Conservation (phyloP, 1,284 basidiomycete genomes). For the Neotropicomus parvogracilis region DNA sequence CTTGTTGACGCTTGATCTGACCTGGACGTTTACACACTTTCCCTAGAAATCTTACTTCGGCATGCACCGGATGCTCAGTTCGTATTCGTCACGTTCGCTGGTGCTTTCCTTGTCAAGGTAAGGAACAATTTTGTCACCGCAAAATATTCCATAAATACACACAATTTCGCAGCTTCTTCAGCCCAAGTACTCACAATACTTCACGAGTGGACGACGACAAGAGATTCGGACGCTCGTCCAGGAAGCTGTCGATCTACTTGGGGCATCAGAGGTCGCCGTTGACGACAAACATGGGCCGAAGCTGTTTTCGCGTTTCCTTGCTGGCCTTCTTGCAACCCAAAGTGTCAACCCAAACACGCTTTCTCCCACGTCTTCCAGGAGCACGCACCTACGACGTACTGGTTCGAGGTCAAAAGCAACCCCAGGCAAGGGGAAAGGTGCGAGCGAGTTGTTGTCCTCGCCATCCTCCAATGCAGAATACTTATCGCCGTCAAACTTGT, state of each 20-base stretch:
- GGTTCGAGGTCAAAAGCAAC: conserved; percentile 15
- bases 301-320: conserved; percentile 71
- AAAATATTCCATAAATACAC: background rate
- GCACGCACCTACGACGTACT: conserved; percentile 5
- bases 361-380: conserved; percentile 23
- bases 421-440: conserved; percentile 13
- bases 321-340: conserved; percentile 59
- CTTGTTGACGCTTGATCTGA: background rate
- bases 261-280: conserved; percentile 61
- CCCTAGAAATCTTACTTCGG: conserved; percentile 54
- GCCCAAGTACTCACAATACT: conserved; percentile 62
- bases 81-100: conserved; percentile 82
- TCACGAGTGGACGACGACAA: conserved; percentile 52
- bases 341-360: conserved; percentile 43
- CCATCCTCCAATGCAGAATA: conserved; percentile 9
- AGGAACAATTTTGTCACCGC: conserved; percentile 3
- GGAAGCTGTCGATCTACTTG: conserved; percentile 60
- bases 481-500: conserved; percentile 17
- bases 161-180: conserved; percentile 54
- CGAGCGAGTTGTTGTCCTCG: conserved; percentile 8
- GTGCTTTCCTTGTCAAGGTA: conserved; percentile 76
- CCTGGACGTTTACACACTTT: conserved; percentile 5
- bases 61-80: conserved; percentile 82
- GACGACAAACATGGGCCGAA: conserved; percentile 75
- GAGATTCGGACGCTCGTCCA: conserved; percentile 61